phyloP scores from a whole-genome alignment of 805 yeast species.

The Candida ulmi region DNA sequence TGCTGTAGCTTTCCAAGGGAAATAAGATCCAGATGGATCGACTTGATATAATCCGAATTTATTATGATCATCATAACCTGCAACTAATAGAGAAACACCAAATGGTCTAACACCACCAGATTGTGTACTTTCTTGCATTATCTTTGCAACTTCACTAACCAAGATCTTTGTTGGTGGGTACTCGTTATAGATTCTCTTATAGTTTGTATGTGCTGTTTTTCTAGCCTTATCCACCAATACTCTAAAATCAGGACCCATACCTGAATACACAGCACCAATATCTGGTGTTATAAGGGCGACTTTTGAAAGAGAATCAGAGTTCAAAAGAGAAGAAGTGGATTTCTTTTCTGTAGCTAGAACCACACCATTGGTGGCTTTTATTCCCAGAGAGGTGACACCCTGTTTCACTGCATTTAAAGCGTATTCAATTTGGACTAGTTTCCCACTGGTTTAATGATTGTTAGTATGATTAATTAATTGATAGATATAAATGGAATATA shows the following conservation, averaged over 20 bases:
- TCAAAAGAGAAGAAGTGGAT: constrained; percentile 70
- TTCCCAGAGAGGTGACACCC: constrained; percentile 96
- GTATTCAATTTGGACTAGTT: constrained; percentile 94
- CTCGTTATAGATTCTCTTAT: constrained; percentile 90
- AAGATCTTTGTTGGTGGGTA: constrained; percentile 94
- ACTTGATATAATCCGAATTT: constrained; percentile 86
- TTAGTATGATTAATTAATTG: too few species aligned
- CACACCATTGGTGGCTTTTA: constrained; percentile 90
- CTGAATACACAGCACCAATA: constrained; percentile 93
- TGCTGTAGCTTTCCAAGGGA: constrained; percentile 99
- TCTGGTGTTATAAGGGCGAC: constrained; percentile 86
- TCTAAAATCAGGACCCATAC: constrained; percentile 99
- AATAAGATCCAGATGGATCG: constrained; percentile 96
- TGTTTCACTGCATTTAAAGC: constrained; percentile 96
- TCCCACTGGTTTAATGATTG: constrained; percentile 54
- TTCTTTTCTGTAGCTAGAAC: constrained; percentile 96
- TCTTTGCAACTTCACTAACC: constrained; percentile 91
- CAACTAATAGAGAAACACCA: constrained; percentile 91
- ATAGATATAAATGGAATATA: too few species aligned
- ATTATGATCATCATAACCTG: constrained; percentile 81
- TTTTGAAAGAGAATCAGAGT: constrained; percentile 69
- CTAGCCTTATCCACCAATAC: constrained; percentile 92
- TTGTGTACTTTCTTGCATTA: constrained; percentile 98
- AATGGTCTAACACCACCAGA: constrained; percentile 99
- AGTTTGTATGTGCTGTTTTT: constrained; percentile 86